Conservation (phyloP, 2,329 filamentous ascomycete genomes). For the Tolypocladium endophyticum region DNA sequence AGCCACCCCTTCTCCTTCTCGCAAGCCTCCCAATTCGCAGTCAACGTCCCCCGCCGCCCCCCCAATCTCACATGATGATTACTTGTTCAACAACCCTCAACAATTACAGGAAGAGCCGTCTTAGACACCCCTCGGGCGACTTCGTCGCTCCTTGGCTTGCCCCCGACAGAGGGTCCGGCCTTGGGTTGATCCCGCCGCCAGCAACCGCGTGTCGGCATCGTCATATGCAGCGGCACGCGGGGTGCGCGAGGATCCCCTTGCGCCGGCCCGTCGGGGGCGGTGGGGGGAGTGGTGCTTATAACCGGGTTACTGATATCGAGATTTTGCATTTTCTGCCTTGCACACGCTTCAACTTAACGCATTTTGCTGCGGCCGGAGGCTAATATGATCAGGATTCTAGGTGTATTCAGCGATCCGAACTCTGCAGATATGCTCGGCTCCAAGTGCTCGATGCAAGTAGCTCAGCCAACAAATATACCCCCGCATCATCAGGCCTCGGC, state of each 20-base stretch:
- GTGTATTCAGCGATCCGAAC: neutral
- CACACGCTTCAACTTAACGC: neutral
- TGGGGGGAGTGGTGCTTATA: conserved; percentile 34
- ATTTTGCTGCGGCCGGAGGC: neutral
- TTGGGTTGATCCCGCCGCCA: conserved; percentile 7
- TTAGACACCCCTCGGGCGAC: conserved; percentile 25
- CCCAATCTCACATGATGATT: conserved; percentile 27
- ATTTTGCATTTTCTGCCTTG: conserved; percentile 7
- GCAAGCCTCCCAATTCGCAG: neutral
- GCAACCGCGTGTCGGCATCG: conserved; percentile 16
- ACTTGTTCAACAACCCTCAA: conserved; percentile 26
- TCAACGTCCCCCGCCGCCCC: neutral
- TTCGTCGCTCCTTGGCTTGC: conserved; percentile 7
- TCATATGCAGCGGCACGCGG: conserved; percentile 18
- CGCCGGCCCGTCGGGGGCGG: conserved; percentile 18
- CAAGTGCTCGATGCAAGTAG: conserved; percentile 5
- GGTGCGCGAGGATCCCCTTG: conserved; percentile 8
- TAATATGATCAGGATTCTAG: conserved; percentile 2
- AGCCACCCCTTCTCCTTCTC: neutral
- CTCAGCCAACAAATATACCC: conserved; percentile 5
- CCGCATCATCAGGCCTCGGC: neutral
- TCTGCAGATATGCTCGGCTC: neutral
- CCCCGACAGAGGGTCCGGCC: conserved; percentile 1
- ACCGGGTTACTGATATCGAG: conserved; percentile 33
- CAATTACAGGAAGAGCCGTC: conserved; percentile 35